Evolutionary conservation across 1,284 basidiomycete genomes (phyloP).

Genomic region (Ganoderma resinaceum): DNA sequence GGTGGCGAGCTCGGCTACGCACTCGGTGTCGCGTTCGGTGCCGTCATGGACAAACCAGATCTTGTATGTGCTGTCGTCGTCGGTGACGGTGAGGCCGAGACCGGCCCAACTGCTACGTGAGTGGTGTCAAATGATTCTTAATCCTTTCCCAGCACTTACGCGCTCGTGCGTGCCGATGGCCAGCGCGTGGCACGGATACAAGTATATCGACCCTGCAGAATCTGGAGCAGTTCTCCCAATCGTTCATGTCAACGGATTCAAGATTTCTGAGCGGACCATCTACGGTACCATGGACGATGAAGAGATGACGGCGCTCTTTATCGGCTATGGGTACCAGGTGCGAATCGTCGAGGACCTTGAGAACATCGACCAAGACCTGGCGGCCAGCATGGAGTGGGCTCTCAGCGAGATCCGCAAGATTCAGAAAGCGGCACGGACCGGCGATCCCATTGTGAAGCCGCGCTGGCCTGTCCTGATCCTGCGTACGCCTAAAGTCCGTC

Average conservation of each 20-base stretch:
- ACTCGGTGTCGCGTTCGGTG: slow-evolving; percentile 83
- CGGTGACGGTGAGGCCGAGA: slow-evolving; percentile 90
- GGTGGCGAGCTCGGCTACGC: slow-evolving; percentile 93
- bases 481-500: slow-evolving; percentile 74
- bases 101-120: slow-evolving; percentile 79
- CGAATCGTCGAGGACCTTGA: slow-evolving; percentile 81
- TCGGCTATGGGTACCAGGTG: slow-evolving; percentile 87
- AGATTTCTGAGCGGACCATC: slow-evolving; percentile 90
- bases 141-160: not conserved
- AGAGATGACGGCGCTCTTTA: slow-evolving; percentile 77
- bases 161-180: not conserved
- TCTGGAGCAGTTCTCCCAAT: slow-evolving; percentile 90
- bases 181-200: slow-evolving; percentile 83
- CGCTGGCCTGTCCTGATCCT: slow-evolving; percentile 88
- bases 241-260: slow-evolving; percentile 85
- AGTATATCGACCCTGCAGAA: slow-evolving; percentile 92
- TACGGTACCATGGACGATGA: slow-evolving; percentile 91
- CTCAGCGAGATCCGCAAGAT: slow-evolving; percentile 80
- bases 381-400: slow-evolving; percentile 85
- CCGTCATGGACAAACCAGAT: slow-evolving; percentile 90
- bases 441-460: slow-evolving; percentile 81
- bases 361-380: slow-evolving; percentile 74
- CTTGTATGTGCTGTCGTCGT: slow-evolving; percentile 81
- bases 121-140: slow-evolving; percentile 19
- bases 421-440: slow-evolving; percentile 78